phyloP scores from a whole-genome alignment of 345 rosid genomes.

The Kernera saxatilis region DNA sequence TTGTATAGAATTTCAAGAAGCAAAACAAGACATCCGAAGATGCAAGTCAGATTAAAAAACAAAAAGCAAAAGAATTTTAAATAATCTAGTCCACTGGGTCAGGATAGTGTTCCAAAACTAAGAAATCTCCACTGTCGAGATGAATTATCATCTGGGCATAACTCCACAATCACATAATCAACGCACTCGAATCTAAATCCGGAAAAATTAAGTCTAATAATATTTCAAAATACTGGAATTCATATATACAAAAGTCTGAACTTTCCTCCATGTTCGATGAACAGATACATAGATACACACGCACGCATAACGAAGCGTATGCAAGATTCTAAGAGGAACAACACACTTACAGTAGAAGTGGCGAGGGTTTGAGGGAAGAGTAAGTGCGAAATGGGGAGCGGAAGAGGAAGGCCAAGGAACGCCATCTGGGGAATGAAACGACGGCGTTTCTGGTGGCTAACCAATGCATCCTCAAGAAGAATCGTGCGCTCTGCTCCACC shows the following conservation, averaged over 20 bases:
- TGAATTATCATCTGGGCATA: not conserved
- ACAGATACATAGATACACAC: not conserved
- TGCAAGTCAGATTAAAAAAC: too few relatives aligned
- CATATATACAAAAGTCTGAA: not conserved
- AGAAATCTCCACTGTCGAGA: not conserved
- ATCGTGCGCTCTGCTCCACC: not conserved
- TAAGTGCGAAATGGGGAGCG: constrained; percentile 39
- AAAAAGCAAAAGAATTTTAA: not conserved
- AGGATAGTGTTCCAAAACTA: not conserved
- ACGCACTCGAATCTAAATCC: not conserved
- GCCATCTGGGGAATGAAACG: constrained; percentile 61
- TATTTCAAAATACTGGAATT: not conserved
- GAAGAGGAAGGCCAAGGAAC: constrained; percentile 47
- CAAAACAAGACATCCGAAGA: too few relatives aligned
- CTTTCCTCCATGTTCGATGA: not conserved
- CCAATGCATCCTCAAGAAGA: constrained; percentile 53
- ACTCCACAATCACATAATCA: not conserved
- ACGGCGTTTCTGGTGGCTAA: constrained; percentile 56
- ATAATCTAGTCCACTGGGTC: not conserved
- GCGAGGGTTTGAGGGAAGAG: constrained; percentile 38
- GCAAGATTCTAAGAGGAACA: too few relatives aligned
- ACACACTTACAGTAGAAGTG: constrained; percentile 38
- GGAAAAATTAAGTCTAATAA: not conserved
- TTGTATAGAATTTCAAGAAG: not conserved
- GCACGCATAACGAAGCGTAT: too few relatives aligned